Conservation (phyloP, 768 basidiomycete genomes). For the Serendipita vermifera region DNA sequence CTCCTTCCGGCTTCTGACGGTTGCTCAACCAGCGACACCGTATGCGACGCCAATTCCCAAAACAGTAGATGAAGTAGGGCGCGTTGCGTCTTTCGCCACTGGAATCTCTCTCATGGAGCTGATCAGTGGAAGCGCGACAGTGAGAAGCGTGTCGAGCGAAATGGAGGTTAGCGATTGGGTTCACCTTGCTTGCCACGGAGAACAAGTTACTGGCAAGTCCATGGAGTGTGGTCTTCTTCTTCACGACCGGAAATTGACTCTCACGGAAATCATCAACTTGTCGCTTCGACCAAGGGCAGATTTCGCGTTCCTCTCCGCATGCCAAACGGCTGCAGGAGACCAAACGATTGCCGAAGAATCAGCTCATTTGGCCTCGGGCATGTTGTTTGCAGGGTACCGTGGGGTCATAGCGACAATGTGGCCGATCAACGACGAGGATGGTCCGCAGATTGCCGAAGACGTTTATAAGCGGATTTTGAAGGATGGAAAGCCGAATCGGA, state of each 20-base stretch:
- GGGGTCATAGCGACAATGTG: slow-evolving; percentile 27
- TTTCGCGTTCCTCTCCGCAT: slow-evolving; percentile 24
- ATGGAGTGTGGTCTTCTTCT: slow-evolving; percentile 21
- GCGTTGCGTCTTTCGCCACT: neutral
- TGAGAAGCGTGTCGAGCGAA: neutral
- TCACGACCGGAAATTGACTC: slow-evolving; percentile 17
- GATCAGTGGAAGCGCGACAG: neutral
- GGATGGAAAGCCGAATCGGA: neutral
- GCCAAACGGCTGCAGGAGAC: slow-evolving; percentile 21
- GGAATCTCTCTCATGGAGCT: neutral
- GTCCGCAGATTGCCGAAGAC: slow-evolving; percentile 12
- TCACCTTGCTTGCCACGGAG: slow-evolving; percentile 25
- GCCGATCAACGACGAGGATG: slow-evolving; percentile 23
- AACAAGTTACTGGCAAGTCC: slow-evolving; percentile 17
- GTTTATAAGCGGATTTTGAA: slow-evolving; percentile 13
- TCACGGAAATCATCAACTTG: slow-evolving; percentile 20
- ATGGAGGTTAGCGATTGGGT: slow-evolving; percentile 17
- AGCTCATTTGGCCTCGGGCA: slow-evolving; percentile 23
- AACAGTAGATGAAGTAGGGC: slow-evolving; percentile 9
- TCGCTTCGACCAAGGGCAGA: no score
- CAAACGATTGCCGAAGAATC: slow-evolving; percentile 19
- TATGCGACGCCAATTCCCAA: slow-evolving; percentile 15
- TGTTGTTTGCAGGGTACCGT: slow-evolving; percentile 23
- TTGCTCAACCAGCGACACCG: slow-evolving; percentile 17
- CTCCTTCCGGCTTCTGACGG: slow-evolving; percentile 11